Conservation (phyloP, 2,329 filamentous ascomycete genomes). For the Penicillium decumbens region DNA sequence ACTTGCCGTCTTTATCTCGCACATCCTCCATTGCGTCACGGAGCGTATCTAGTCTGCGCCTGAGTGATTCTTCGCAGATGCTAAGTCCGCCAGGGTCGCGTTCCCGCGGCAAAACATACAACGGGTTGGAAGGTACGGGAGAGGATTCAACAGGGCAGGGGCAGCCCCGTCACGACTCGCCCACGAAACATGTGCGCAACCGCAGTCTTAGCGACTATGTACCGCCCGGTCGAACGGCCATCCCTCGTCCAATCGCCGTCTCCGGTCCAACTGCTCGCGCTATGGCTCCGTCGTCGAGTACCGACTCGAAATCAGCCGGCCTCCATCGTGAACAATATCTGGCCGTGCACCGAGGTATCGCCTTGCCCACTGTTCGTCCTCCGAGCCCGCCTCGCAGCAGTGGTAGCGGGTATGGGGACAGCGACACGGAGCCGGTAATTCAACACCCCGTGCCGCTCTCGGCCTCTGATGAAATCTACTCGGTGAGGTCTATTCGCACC, state of each 20-base stretch:
- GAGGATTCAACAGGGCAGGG: slow-evolving; percentile 22
- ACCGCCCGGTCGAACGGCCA: slow-evolving; percentile 61
- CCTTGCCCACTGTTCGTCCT: slow-evolving; percentile 54
- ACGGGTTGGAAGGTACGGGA: slow-evolving; percentile 32
- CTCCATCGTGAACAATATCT: slow-evolving; percentile 76
- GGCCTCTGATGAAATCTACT: slow-evolving; percentile 57
- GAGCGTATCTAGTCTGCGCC: slow-evolving; percentile 35
- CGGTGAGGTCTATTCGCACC: slow-evolving; percentile 62
- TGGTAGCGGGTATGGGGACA: slow-evolving; percentile 51
- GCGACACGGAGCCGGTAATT: slow-evolving; percentile 40
- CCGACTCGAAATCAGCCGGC: slow-evolving; percentile 33
- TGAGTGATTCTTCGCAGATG: slow-evolving; percentile 36
- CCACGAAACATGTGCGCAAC: slow-evolving; percentile 59
- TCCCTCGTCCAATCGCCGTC: slow-evolving; percentile 69
- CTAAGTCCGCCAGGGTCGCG: slow-evolving; percentile 30
- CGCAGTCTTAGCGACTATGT: slow-evolving; percentile 85
- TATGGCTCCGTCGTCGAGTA: slow-evolving; percentile 48
- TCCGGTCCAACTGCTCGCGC: slow-evolving; percentile 52
- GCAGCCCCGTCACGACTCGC: slow-evolving; percentile 27
- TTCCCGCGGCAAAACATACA: slow-evolving; percentile 40
- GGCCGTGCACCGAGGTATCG: slow-evolving; percentile 70
- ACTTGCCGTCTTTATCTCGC: slow-evolving; percentile 45
- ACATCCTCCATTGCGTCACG: slow-evolving; percentile 41
- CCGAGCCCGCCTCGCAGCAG: slow-evolving; percentile 82
- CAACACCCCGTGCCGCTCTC: slow-evolving; percentile 18